phyloP scores from a whole-genome alignment of 1,284 basidiomycete species.

The Xerocomus minutiporus region DNA sequence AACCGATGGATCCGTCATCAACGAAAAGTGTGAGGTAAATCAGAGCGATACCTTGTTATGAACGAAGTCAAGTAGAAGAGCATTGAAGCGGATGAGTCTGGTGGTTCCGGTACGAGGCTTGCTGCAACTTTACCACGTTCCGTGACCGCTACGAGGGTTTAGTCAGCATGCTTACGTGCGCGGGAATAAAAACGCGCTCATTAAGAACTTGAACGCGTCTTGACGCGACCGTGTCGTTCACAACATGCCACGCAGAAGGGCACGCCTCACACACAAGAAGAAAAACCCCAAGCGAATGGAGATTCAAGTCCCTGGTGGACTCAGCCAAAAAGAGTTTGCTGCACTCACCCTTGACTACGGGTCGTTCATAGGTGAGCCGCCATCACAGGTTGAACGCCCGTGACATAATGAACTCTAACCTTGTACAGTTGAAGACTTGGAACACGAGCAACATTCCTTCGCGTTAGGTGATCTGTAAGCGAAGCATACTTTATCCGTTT shows the following conservation, averaged over 20 bases:
- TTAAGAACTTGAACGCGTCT: conserved; percentile 20
- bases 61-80: conserved; percentile 49
- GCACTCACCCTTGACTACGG: conserved; percentile 7
- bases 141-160: neutral
- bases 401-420: neutral
- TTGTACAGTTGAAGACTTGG: conserved; percentile 24
- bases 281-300: neutral
- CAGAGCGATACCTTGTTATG: conserved; percentile 34
- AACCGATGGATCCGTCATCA: conserved; percentile 3
- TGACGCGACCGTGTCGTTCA: conserved; percentile 17
- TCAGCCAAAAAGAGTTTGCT: conserved; percentile 15
- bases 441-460: conserved; percentile 25
- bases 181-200: conserved; percentile 21
- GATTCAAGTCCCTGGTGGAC: neutral
- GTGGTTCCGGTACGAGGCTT: neutral
- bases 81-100: conserved; percentile 25
- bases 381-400: neutral
- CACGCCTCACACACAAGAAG: conserved; percentile 22
- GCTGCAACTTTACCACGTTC: conserved; percentile 12
- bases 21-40: neutral
- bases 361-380: conserved; percentile 19
- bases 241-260: conserved; percentile 24
- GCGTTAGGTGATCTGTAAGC: conserved; percentile 29
- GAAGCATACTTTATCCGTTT: neutral
- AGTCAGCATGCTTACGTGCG: conserved; percentile 27